Conservation (phyloP, 371 early-diverging fungal genomes). For the Dichotomocladium elegans region DNA sequence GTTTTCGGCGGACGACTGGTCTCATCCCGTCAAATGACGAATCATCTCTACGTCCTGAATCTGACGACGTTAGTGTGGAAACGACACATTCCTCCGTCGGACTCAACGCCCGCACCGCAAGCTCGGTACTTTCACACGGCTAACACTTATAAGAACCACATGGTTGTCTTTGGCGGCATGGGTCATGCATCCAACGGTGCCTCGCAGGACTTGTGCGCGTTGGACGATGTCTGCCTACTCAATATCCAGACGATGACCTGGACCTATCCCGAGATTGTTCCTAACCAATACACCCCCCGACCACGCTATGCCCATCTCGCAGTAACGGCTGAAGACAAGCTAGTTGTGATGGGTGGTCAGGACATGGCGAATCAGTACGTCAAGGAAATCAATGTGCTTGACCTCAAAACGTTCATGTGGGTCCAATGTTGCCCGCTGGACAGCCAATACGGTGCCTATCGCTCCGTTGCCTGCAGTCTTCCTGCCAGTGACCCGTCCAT, state of each 20-base stretch:
- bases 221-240: conserved; percentile 64
- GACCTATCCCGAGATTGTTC: conserved; percentile 43
- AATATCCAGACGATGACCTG: conserved; percentile 56
- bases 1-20: conserved; percentile 73
- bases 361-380: conserved; percentile 68
- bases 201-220: conserved; percentile 38
- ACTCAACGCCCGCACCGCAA: conserved; percentile 33
- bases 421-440: conserved; percentile 54
- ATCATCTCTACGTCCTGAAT: conserved; percentile 64
- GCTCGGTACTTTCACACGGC: conserved; percentile 79
- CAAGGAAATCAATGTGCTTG: conserved; percentile 68
- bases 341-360: conserved; percentile 74
- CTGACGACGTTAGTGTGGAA: conserved; percentile 57
- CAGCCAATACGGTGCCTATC: conserved; percentile 71
- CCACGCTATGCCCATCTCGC: conserved; percentile 73
- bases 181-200: conserved; percentile 25
- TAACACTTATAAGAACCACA: conserved; percentile 50
- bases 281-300: conserved; percentile 48
- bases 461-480: conserved; percentile 61
- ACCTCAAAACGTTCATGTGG: conserved; percentile 59
- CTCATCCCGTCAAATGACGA: conserved; percentile 63
- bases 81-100: conserved; percentile 25
- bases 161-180: conserved; percentile 70
- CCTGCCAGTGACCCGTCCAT: conserved; percentile 1
- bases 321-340: conserved; percentile 46